Evolutionary conservation across 164 flowering plant genomes (phyloP), one percentile per base, ranked within the genome.

Genomic region (Dillenia turbinata): DNA sequence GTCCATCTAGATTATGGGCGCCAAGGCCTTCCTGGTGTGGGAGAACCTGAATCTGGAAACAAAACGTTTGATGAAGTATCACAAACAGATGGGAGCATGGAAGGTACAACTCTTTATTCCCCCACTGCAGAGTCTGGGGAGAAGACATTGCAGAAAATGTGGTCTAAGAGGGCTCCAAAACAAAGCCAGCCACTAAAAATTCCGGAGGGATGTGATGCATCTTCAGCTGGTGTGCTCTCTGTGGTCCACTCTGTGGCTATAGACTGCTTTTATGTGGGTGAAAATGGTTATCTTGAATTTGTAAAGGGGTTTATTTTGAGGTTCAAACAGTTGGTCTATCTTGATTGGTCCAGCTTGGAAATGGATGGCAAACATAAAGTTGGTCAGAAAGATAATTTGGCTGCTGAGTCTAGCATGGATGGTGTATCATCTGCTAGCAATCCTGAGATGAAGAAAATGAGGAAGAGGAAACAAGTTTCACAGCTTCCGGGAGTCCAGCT

Each of bases 241-340:
- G 81, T 81, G 61, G 75, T 91, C n/a, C 73, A 46, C 47, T 61
- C 57, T 54, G 63, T 81, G 3, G 91, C 89, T 59, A 63, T 78
- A 14, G 80, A 80, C 66, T 70, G 81, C 66, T 47, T 72, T 40
- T 76, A 75, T 73, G 65, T 81, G 47, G 67, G 57, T 19, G 76
- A 74, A 43, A 82, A 64, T 48, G 26, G 49, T 14, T 57, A 64
- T 48, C 79, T 78, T 60, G 78, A 67, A 60, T 53, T 67, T 11
- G 52, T 73, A 24, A 68, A 54, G 61, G 62, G 67, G 56, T 85
- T 88, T 68, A 77, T 83, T 63, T 58, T 77, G 46, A 78, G 71
- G 62, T 87, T 79, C 66, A 80, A 93, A 71, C 63, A 70, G 49
- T 80, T 77, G 8, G 54, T 68, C 19, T 85, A 70, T 75, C 78